Conservation (phyloP, 139 green algal species). For the Volvox reticuliferus region DNA sequence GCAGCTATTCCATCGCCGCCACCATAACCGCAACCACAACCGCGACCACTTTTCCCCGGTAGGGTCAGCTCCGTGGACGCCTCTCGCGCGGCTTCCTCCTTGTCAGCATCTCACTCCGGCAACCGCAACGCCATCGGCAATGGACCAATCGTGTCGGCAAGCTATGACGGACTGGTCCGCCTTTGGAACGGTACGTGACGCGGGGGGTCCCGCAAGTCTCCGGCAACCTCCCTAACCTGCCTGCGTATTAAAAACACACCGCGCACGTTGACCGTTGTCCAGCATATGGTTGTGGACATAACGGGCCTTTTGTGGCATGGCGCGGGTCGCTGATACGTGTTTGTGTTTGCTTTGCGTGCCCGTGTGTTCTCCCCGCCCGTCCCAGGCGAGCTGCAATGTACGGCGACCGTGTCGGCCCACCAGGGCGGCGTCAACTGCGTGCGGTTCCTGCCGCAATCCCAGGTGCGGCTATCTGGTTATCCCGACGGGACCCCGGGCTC, state of each 20-base stretch:
- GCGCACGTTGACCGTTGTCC: too few species aligned
- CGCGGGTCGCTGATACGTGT: too few species aligned
- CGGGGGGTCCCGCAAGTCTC: conserved; percentile 1
- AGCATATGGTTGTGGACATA: too few species aligned
- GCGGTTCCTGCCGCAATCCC: conserved; percentile 15
- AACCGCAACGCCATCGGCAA: neutral
- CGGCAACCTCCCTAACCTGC: too few species aligned
- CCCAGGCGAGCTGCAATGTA: conserved; percentile 44
- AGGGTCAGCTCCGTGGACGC: conserved; percentile 77
- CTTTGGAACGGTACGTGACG: conserved; percentile 55
- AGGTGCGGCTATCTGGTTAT: neutral
- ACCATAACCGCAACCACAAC: neutral
- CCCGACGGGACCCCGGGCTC: too few species aligned
- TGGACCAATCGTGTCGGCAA: conserved; percentile 66
- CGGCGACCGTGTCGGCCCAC: conserved; percentile 39
- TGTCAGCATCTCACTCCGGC: neutral
- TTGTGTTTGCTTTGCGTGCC: too few species aligned
- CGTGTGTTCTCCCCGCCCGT: neutral
- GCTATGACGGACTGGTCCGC: conserved; percentile 70
- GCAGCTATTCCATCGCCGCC: neutral
- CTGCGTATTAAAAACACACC: too few species aligned
- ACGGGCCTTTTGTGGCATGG: too few species aligned
- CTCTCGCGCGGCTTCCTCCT: neutral
- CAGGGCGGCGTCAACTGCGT: conserved; percentile 51
- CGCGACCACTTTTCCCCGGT: neutral